Evolutionary conservation across 202 grass and related monocot genomes (phyloP), one percentile per base, ranked within the genome.

Genomic region (Panicum hallii): DNA sequence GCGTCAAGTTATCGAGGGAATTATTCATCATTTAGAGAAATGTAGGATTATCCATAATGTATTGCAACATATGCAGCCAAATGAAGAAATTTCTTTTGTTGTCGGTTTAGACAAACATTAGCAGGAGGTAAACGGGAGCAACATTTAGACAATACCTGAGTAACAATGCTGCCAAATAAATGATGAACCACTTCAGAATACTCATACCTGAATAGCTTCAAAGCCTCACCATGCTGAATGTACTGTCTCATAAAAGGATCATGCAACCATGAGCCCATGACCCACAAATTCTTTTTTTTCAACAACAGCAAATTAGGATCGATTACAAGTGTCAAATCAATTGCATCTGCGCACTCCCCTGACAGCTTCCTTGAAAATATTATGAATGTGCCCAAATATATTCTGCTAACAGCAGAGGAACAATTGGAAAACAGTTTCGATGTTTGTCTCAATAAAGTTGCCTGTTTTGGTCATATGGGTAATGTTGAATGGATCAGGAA

Each of bases 71-170:
- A 20, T 74, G 28, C 14, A 50, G 28, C 70, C 70, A 74, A 53
- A 74, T 53, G 9, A 52, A 73, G 15, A 73, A 38, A 28, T 74
- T 74, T 74, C 4, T 74, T 74, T 55, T 13, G 32, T 20, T 74
- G 1, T 19, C 2, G 0, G 11, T 14, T 30, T 63, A 55, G 32
- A 55, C 40, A 17, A 55, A n/a, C 32, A 40, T 13, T 74, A 74
- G 30, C 70, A 52, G 34, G 11, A 16, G 11, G 45, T 74, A 32
- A 74, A 74, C 16, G 20, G 11, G 70, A 73, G 46, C 26, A 52
- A 16, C 6, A 52, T 73, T 16, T 0, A 49, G 45, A 50, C 50
- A 49, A 26, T 47, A 49, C 10, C 45, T 49, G 43, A 30, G 12
- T 17, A 12, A 38, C 10, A 8, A 54, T 74, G 16, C 71, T 74